A percentile compares a stretch with the other conserved stretches of the same genome.
phyloP scores from a whole-genome alignment of 1,139 yeast genomes.

The Sugiyamaella novakii region DNA sequence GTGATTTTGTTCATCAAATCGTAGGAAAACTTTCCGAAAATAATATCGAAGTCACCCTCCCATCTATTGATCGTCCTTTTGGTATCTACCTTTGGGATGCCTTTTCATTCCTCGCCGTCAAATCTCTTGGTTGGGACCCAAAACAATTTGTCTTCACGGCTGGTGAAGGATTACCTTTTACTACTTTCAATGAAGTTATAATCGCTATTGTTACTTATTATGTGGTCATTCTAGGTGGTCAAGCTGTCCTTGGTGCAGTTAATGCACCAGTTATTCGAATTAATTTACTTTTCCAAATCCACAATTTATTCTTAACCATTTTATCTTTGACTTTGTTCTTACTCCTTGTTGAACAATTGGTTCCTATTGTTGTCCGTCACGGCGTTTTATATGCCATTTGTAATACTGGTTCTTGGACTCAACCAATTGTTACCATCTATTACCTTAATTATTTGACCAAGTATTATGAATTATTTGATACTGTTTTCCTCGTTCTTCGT shows the following conservation, averaged over 20 bases:
- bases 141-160: conserved; percentile 71
- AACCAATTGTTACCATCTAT: conserved; percentile 79
- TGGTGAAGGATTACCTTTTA: conserved; percentile 48
- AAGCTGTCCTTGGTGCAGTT: conserved; percentile 51
- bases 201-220: conserved; percentile 69
- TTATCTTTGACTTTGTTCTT: conserved; percentile 67
- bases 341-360: conserved; percentile 77
- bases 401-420: conserved; percentile 77
- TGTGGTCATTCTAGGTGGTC: conserved; percentile 82
- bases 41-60: conserved; percentile 41
- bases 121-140: conserved; percentile 23
- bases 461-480: conserved; percentile 79
- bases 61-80: conserved; percentile 80
- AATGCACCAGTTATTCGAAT: conserved; percentile 68
- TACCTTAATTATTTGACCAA: conserved; percentile 48
- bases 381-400: conserved; percentile 90
- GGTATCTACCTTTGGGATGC: conserved; percentile 90
- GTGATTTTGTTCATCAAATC: conserved; percentile 5
- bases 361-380: conserved; percentile 74
- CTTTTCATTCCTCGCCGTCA: conserved; percentile 49
- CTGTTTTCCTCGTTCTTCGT: conserved; percentile 87
- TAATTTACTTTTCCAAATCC: conserved; percentile 74
- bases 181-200: conserved; percentile 58
- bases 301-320: conserved; percentile 74
- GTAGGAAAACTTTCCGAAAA: conserved; percentile 12